Evolutionary conservation across 2,329 filamentous ascomycete genomes (phyloP).

Genomic region (Phialemoniopsis sp.): DNA sequence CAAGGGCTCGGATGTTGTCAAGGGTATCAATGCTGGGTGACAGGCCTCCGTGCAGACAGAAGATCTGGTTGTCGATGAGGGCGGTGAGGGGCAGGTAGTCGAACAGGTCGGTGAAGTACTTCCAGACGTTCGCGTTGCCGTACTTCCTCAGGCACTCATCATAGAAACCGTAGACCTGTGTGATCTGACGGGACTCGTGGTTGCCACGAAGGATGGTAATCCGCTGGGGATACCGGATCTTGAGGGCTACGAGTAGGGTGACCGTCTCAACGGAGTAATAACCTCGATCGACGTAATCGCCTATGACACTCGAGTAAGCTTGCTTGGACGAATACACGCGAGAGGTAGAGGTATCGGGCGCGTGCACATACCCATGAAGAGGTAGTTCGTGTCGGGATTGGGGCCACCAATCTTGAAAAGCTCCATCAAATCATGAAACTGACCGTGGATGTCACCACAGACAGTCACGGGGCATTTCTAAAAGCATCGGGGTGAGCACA

Average conservation of each 20-base stretch:
- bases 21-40: slow-evolving; percentile 95
- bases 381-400: slow-evolving; percentile 97
- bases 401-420: slow-evolving; percentile 98
- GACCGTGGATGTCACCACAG: slow-evolving; percentile 97
- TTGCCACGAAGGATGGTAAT: slow-evolving; percentile 99
- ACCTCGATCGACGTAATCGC: slow-evolving; percentile 97
- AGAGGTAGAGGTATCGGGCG: not conserved
- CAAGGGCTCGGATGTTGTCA: slow-evolving; percentile 90
- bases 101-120: slow-evolving; percentile 98
- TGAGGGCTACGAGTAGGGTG: slow-evolving; percentile 90
- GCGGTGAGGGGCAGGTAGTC: slow-evolving; percentile 97
- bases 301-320: slow-evolving; percentile 35
- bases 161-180: slow-evolving; percentile 98
- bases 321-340: not conserved
- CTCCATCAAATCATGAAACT: slow-evolving; percentile 99
- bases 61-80: slow-evolving; percentile 98
- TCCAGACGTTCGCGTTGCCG: slow-evolving; percentile 98
- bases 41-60: slow-evolving; percentile 95
- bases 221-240: slow-evolving; percentile 95
- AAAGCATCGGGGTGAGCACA: not conserved
- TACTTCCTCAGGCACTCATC: slow-evolving; percentile 99
- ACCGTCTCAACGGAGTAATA: slow-evolving; percentile 99
- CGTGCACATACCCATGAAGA: slow-evolving; percentile 82
- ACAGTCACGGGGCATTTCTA: slow-evolving; percentile 98
- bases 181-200: slow-evolving; percentile 98